These are phyloP conservation scores for Lipomyces orientalis DNA, from an alignment of 805 yeast genomes.

Conservation along the genomic window DNA sequence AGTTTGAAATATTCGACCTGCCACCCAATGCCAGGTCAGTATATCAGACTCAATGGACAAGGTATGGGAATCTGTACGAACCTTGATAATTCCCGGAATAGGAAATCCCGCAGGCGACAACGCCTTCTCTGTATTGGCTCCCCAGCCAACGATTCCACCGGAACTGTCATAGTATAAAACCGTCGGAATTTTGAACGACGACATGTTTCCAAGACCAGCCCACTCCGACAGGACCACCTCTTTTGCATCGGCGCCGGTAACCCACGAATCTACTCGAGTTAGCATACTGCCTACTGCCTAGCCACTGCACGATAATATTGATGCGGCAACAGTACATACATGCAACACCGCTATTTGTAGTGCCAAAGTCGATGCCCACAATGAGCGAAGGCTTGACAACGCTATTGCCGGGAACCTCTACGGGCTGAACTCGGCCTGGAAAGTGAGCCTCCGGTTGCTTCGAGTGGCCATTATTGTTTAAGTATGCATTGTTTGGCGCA, in stretches of 20 bases:
- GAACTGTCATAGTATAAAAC: conserved; percentile 26
- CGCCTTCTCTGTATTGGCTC: conserved; percentile 15
- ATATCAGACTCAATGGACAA: not conserved
- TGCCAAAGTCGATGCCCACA: conserved; percentile 37
- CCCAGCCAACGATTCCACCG: conserved; percentile 34
- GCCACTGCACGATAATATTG: not conserved
- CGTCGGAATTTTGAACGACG: conserved; percentile 28
- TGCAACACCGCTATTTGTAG: conserved; percentile 31
- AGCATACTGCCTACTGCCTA: not conserved
- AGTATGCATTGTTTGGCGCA: not conserved
- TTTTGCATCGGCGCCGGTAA: conserved; percentile 2
- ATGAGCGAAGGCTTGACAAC: conserved; percentile 11
- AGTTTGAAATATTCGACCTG: conserved; percentile 32
- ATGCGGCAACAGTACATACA: conserved; percentile 14
- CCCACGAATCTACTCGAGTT: conserved; percentile 19
- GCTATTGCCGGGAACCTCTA: not conserved
- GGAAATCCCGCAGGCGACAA: conserved; percentile 12
- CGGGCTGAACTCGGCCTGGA: not conserved
- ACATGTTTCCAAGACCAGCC: conserved; percentile 29
- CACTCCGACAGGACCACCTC: conserved; percentile 18
- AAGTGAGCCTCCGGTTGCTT: not conserved
- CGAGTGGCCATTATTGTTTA: not conserved
- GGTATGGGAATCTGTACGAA: not conserved
- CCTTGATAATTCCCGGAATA: conserved; percentile 25
- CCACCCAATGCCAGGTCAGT: not conserved